Evolutionary conservation across 495 filamentous ascomycete genomes (phyloP).

Genomic region (Penicillium egyptiacum): DNA sequence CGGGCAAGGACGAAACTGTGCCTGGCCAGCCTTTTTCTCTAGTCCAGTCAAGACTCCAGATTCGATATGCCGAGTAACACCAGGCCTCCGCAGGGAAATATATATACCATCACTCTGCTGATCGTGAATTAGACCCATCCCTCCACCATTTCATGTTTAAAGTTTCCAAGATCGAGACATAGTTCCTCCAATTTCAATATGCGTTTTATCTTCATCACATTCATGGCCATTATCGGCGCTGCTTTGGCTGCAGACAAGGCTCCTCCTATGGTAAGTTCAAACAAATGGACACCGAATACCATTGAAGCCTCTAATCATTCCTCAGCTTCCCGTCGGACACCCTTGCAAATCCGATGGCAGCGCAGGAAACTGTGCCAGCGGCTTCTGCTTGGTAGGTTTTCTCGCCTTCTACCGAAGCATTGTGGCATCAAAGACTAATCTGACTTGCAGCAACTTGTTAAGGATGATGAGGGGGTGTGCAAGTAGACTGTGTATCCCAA

Average conservation of each 20-base stretch:
- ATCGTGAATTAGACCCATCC: neutral
- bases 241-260: conserved; percentile 5
- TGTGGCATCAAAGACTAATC: neutral
- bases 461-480: neutral
- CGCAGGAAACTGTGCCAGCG: conserved; percentile 4
- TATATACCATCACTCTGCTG: neutral
- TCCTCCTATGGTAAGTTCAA: neutral
- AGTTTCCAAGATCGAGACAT: neutral
- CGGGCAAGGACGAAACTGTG: neutral
- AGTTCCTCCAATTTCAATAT: neutral
- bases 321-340: neutral
- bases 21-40: neutral
- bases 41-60: neutral
- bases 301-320: neutral
- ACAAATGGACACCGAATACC: neutral
- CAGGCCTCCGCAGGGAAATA: neutral
- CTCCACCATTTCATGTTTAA: neutral
- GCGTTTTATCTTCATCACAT: neutral
- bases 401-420: too few species aligned
- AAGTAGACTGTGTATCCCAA: neutral
- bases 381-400: conserved; percentile 1
- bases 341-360: conserved; percentile 4
- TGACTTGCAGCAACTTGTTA: conserved; percentile 1
- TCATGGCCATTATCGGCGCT: conserved; percentile 4
- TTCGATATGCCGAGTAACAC: neutral